phyloP scores from a whole-genome alignment of 2,329 filamentous ascomycete species.

The Fusarium bactridioides region DNA sequence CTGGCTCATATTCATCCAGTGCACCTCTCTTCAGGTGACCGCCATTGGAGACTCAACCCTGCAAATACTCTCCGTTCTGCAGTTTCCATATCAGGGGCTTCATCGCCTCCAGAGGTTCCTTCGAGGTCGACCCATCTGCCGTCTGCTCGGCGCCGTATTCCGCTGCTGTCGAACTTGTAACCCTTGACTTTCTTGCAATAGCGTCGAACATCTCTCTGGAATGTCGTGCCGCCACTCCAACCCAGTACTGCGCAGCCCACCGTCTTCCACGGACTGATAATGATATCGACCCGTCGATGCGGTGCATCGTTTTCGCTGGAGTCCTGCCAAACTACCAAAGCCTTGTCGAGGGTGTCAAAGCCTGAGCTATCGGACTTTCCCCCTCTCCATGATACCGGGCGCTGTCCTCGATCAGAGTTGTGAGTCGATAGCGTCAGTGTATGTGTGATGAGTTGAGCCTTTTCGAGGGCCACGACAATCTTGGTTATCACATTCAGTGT shows the following conservation, averaged over 20 bases:
- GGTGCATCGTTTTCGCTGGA: constrained; percentile 43
- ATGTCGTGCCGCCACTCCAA: constrained; percentile 90
- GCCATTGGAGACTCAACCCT: constrained; percentile 74
- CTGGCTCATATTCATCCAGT: constrained; percentile 58
- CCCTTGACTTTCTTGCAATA: constrained; percentile 77
- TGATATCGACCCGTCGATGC: constrained; percentile 90
- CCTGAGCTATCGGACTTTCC: constrained; percentile 57
- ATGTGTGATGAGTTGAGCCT: constrained; percentile 78
- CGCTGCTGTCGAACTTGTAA: constrained; percentile 92
- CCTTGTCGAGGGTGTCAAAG: constrained; percentile 92
- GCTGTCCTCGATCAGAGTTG: constrained; percentile 77
- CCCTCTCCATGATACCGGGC: constrained; percentile 62
- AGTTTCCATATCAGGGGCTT: constrained; percentile 70
- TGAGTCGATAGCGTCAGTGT: constrained; percentile 75
- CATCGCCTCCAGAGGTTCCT: constrained; percentile 52
- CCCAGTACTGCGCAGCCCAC: constrained; percentile 87
- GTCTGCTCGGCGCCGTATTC: constrained; percentile 72
- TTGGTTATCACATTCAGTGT: constrained; percentile 76
- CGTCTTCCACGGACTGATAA: constrained; percentile 87
- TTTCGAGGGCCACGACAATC: constrained; percentile 76
- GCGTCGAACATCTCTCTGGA: constrained; percentile 82
- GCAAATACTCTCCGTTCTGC: constrained; percentile 85
- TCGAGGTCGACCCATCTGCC: constrained; percentile 77
- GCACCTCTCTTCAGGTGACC: constrained; percentile 71
- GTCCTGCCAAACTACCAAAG: constrained; percentile 86